Evolutionary conservation across 441 rosid species (phyloP), one percentile per base, ranked within the genome.

Genomic region (Raphanus hybrid): DNA sequence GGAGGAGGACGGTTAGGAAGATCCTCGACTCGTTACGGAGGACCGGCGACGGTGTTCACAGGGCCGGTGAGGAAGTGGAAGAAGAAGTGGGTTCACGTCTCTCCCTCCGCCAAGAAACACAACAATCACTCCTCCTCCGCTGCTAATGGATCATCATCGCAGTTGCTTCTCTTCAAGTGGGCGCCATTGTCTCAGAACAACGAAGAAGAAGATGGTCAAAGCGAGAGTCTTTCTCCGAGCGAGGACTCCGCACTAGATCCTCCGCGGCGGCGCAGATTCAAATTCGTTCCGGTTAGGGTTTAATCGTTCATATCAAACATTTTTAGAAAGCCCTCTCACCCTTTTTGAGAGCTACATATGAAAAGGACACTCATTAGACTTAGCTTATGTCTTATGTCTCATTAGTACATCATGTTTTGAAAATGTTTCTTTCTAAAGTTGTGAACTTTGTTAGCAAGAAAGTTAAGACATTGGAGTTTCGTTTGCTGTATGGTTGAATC

Each of bases 41-140:
- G 97, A 54, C 98, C 99, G 35, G 83, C 99, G 11, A 87, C 97
- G 64, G 98, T 93, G 37, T 95, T 95, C 89, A 91, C 81, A 14
- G 99, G 99, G 0, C 97, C 94, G 76, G 98, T 95, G 50, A 87
- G 99, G 86, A 93, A 81, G 83, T 95, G 99, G 99, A 92, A 88
- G 90, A 95, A 95, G 91, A 85, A 88, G 83, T 95, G 99, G 99
- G 84, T 95, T 85, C 96, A 85, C 79, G 87, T 88, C 37, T 78
- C 96, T 45, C 92, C 91, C 4, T 79, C 85, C 72, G 26, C 61
- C 71, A 81, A 73, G 75, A 82, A 75, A 64, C 80, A 48, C 82
- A 52, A 54, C 82, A 57, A 37, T 71, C 64, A 29, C 75, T 37
- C 70, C 63, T 55, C 58, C 18, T 52, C 81, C 78, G 88, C 86